Evolutionary conservation across 1,284 basidiomycete genomes (phyloP), one percentile per base, ranked within the genome.

Genomic region (Laetiporus sulphureus): DNA sequence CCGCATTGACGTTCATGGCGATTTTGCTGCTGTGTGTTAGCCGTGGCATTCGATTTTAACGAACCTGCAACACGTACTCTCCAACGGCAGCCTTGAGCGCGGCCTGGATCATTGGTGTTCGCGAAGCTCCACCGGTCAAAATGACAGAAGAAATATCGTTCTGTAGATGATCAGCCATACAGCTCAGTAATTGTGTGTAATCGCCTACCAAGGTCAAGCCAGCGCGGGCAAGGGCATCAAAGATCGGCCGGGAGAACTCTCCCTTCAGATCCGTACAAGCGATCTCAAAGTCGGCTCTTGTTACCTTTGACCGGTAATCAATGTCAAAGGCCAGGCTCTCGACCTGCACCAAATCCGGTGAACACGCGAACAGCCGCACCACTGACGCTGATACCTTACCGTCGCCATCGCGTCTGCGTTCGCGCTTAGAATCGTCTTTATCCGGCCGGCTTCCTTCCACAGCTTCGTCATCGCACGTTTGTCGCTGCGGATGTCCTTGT

Each of bases 1-100:
- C 96, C 0, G 95, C 87, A 59, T 99, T 99, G 42, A 99, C 91
- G 54, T 97, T 97, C 56, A 87, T 75, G 5, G 92, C 90, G 49
- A 96, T 86, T 60, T 87, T 88, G 43, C 80, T 75, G 35, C 80
- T 84, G 45, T 7, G 8, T 33, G 23, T 50, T 21, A 30, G 29
- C 16, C 47, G 54, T 19, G 55, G 43, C 19, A 46, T 27, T 3
- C 31, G 19, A 16, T 35, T 2, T 23, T 31, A 27, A 4, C 34
- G 27, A 18, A 19, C 13, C 2, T 0, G 24, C 15, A 3, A 12
- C 3, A 71, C 79, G 48, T 58, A 82, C 75, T 83, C 79, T 58
- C 90, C 90, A 40, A 93, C 84, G 23, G 79, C 75, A 1, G 74
- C 70, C 53, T 78, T 83, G 35, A 97, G 68, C 10, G 89, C 86